Conservation (phyloP, 2,329 filamentous ascomycete species). For the Lomentospora prolificans region DNA sequence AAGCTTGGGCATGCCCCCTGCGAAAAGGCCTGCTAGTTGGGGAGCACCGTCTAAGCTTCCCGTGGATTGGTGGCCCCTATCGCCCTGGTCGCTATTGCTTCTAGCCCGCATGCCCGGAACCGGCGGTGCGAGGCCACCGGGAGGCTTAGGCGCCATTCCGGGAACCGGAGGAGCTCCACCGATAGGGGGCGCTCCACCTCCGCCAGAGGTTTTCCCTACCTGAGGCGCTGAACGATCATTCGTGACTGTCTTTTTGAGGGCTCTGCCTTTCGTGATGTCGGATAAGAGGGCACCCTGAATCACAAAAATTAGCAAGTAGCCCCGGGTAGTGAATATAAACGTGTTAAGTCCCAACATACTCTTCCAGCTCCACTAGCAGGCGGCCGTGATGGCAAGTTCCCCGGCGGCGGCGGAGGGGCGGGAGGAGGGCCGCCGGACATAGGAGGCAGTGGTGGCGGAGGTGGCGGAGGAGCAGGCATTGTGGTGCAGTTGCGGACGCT, state of each 20-base stretch:
- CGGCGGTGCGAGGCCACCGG: conserved; percentile 61
- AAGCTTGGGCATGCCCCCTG: conserved; percentile 90
- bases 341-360: too few species aligned
- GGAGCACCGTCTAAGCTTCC: conserved; percentile 50
- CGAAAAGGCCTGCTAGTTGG: conserved; percentile 80
- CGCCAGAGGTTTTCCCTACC: conserved; percentile 46
- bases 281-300: conserved; percentile 70
- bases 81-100: conserved; percentile 72
- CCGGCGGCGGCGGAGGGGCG: conserved; percentile 52
- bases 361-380: conserved; percentile 45
- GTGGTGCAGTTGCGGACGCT: background rate
- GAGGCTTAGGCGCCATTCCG: conserved; percentile 41
- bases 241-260: conserved; percentile 75
- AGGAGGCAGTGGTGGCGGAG: conserved; percentile 60
- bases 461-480: conserved; percentile 15
- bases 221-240: conserved; percentile 85
- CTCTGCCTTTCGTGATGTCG: conserved; percentile 75
- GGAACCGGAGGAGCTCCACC: conserved; percentile 70
- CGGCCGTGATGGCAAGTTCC: conserved; percentile 47
- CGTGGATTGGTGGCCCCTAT: conserved; percentile 19
- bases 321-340: too few species aligned
- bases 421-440: conserved; percentile 60
- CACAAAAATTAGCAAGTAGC: too few species aligned
- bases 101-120: conserved; percentile 56
- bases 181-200: conserved; percentile 44